Evolutionary conservation across 768 basidiomycete genomes (phyloP).

Genomic region (Podaxis carcinomalis): DNA sequence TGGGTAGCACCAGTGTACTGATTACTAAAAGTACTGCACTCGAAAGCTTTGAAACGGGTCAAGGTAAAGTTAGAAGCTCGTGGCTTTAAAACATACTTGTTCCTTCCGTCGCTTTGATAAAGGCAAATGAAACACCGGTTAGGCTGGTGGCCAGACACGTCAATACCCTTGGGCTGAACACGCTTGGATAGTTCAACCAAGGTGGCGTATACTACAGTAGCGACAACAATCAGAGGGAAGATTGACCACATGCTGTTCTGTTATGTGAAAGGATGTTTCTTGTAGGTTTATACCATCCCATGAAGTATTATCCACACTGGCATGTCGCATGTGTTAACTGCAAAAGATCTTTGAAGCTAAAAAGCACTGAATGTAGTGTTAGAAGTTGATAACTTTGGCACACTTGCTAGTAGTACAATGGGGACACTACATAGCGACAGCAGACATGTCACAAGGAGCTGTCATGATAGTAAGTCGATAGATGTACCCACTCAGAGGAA

Average conservation of each 20-base stretch:
- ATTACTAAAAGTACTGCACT: background rate
- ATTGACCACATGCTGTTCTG: background rate
- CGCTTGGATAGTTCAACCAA: background rate
- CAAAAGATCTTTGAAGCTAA: too few species aligned
- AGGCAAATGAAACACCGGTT: slow-evolving; percentile 48
- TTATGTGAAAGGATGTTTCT: background rate
- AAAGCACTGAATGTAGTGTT: too few species aligned
- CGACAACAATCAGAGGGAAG: background rate
- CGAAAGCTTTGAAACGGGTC: background rate
- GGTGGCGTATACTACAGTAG: background rate
- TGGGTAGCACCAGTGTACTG: slow-evolving; percentile 50
- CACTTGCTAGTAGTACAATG: too few species aligned
- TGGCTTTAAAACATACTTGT: slow-evolving; percentile 32
- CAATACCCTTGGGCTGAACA: slow-evolving; percentile 44
- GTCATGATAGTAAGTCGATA: too few species aligned
- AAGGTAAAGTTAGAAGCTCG: background rate
- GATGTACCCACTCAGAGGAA: too few species aligned
- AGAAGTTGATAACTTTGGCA: too few species aligned
- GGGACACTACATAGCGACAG: too few species aligned
- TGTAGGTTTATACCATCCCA: background rate
- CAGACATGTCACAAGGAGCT: too few species aligned
- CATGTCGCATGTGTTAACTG: background rate
- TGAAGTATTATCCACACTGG: background rate
- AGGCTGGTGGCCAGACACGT: slow-evolving; percentile 49
- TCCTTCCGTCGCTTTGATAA: slow-evolving; percentile 67